phyloP scores from a whole-genome alignment of 208 protist species.

The Balamuthia mandrillaris region DNA sequence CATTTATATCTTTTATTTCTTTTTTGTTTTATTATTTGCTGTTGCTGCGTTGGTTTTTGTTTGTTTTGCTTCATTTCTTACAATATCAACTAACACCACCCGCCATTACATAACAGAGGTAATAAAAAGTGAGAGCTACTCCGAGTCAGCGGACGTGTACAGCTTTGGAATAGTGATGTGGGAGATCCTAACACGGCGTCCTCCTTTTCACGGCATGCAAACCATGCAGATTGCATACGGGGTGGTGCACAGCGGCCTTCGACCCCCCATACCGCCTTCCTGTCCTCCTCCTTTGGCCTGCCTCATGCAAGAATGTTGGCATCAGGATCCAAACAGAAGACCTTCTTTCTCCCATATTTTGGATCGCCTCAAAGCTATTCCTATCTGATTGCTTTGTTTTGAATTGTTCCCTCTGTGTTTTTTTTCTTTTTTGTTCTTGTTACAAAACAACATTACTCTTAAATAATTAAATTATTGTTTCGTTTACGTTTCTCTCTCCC shows the following conservation, averaged over 20 bases:
- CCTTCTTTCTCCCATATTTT: background rate
- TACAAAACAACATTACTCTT: too few relatives aligned
- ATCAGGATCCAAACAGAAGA: background rate
- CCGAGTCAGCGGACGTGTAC: constrained; percentile 33
- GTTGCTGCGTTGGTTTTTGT: too few relatives aligned
- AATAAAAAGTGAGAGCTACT: background rate
- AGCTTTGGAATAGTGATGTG: constrained; percentile 41
- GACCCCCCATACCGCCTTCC: background rate
- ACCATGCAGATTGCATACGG: constrained; percentile 37
- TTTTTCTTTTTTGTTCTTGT: too few relatives aligned
- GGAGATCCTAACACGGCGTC: constrained; percentile 25
- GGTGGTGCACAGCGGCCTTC: background rate
- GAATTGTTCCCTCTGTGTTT: too few relatives aligned
- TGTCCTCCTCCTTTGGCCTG: background rate
- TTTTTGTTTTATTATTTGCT: background rate
- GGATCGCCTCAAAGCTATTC: background rate
- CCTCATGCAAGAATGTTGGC: constrained; percentile 15
- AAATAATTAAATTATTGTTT: too few relatives aligned
- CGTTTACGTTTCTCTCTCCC: too few relatives aligned
- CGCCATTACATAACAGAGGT: background rate
- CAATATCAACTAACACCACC: too few relatives aligned
- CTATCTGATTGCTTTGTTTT: too few relatives aligned
- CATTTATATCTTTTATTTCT: background rate
- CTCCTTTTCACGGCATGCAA: constrained; percentile 31
- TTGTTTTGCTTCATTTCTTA: too few relatives aligned